Percentiles rank a stretch among this genome's conserved stretches.
Conservation (phyloP, 164 flowering plant genomes). For the Aristolochia californica region DNA sequence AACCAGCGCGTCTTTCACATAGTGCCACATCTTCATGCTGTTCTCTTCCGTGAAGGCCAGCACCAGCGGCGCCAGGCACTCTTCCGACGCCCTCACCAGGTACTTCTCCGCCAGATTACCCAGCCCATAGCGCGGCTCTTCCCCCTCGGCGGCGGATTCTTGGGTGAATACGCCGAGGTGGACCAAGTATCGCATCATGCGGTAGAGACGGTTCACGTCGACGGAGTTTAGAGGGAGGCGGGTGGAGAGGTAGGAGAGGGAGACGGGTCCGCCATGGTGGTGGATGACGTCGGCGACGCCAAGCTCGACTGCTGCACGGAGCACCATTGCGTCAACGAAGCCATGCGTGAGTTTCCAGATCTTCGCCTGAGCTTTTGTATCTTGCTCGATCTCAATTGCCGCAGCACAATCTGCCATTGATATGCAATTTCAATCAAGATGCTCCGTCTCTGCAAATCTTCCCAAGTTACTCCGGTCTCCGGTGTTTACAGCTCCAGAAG, state of each 20-base stretch:
- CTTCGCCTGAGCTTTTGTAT: slow-evolving; percentile 19
- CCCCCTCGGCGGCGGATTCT: background rate
- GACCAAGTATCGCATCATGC: slow-evolving; percentile 27
- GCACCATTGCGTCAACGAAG: slow-evolving; percentile 19
- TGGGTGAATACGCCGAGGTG: slow-evolving; percentile 13
- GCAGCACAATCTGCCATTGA: no score
- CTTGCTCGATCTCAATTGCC: no score
- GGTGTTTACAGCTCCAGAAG: no score
- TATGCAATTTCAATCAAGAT: no score
- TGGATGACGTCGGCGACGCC: slow-evolving; percentile 38
- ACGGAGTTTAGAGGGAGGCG: slow-evolving; percentile 8
- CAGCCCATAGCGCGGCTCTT: slow-evolving; percentile 8
- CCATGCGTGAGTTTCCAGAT: slow-evolving; percentile 17
- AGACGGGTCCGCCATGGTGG: slow-evolving; percentile 28
- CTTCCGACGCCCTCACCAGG: slow-evolving; percentile 9
- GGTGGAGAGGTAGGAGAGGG: slow-evolving; percentile 17
- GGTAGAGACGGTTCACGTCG: slow-evolving; percentile 6
- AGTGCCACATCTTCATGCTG: slow-evolving; percentile 17
- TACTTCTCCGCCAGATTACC: slow-evolving; percentile 9
- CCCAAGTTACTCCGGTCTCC: no score
- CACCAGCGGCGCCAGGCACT: slow-evolving; percentile 9
- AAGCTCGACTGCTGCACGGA: slow-evolving; percentile 24
- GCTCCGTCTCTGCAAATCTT: no score
- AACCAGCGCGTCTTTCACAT: slow-evolving; percentile 5
- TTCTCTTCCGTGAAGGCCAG: slow-evolving; percentile 6